phyloP scores from a whole-genome alignment of 176 grass and related monocot species.

The Triticum timopheevii region DNA sequence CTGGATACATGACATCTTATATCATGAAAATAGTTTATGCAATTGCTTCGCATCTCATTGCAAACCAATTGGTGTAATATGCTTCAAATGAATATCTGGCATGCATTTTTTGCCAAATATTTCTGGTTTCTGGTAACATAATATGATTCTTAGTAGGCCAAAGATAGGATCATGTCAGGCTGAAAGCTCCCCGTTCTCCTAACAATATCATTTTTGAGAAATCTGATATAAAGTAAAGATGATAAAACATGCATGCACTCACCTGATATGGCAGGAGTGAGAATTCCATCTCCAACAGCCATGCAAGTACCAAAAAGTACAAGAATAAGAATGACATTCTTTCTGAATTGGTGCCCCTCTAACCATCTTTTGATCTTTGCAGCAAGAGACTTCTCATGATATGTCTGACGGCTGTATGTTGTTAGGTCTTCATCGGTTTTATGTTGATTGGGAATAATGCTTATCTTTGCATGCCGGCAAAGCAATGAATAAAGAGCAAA shows the following conservation, averaged over 20 bases:
- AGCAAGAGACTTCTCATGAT: slow-evolving; percentile 65
- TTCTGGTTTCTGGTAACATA: not conserved
- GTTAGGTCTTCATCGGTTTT: slow-evolving; percentile 76
- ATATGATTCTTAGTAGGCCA: not conserved
- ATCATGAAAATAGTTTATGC: too few species aligned
- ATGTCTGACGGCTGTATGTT: slow-evolving; percentile 68
- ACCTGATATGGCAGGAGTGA: slow-evolving; percentile 92
- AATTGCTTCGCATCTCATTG: not conserved
- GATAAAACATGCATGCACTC: not conserved
- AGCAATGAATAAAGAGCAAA: slow-evolving; percentile 93
- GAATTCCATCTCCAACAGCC: slow-evolving; percentile 88
- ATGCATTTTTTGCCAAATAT: not conserved
- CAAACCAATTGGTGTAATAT: not conserved
- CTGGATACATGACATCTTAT: not conserved
- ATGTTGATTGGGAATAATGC: slow-evolving; percentile 81
- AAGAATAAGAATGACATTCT: slow-evolving; percentile 68
- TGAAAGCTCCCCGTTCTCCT: not conserved
- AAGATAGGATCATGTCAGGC: slow-evolving; percentile 4
- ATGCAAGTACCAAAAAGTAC: slow-evolving; percentile 84
- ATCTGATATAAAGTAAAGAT: not conserved
- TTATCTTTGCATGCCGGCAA: slow-evolving; percentile 82
- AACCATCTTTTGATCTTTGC: slow-evolving; percentile 76
- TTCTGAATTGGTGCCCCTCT: slow-evolving; percentile 56
- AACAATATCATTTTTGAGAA: not conserved
- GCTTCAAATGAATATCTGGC: not conserved